A percentile compares a stretch with the other conserved stretches of the same genome.
These are phyloP conservation scores for Cnidoscolus chayamansa DNA, from an alignment of 441 rosid species.

Conservation along the genomic window DNA sequence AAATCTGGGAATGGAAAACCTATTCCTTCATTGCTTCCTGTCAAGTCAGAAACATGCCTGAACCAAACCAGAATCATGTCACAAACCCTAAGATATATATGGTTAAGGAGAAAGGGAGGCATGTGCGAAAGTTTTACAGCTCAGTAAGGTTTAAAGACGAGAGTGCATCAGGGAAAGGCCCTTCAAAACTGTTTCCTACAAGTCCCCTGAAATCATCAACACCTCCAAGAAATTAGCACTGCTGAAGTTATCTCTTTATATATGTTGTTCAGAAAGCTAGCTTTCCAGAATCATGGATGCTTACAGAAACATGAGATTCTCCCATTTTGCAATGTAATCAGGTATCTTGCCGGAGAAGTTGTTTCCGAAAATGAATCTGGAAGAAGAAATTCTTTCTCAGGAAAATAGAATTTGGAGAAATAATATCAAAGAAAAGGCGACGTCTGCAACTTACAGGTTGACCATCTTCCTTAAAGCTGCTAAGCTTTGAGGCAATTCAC, in stretches of 20 bases:
- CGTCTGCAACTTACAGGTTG: background rate
- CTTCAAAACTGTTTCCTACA: constrained; percentile 10
- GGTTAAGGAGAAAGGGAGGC: background rate
- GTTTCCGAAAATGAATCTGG: constrained; percentile 5
- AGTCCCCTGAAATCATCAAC: constrained; percentile 1
- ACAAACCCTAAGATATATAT: background rate
- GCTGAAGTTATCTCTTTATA: too few relatives aligned
- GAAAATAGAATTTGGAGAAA: background rate
- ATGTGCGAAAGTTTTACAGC: background rate
- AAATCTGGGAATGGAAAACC: constrained; percentile 11
- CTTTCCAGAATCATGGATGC: background rate
- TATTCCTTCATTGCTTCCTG: background rate
- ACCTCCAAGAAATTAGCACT: too few relatives aligned
- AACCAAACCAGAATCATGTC: background rate
- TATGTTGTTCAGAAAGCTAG: background rate
- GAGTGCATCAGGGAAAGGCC: constrained; percentile 11
- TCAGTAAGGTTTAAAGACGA: constrained; percentile 2
- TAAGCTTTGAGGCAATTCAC: constrained; percentile 2
- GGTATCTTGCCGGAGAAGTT: constrained; percentile 9
- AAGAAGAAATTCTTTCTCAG: background rate
- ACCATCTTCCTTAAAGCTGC: background rate
- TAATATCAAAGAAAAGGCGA: too few relatives aligned
- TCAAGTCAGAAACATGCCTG: constrained; percentile 2
- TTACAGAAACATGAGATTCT: constrained; percentile 13
- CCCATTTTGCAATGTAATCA: constrained; percentile 5